Percentiles rank a stretch among this genome's conserved stretches.
phyloP scores from a whole-genome alignment of 139 green algal species.

The Auxenochlorella protothecoides region DNA sequence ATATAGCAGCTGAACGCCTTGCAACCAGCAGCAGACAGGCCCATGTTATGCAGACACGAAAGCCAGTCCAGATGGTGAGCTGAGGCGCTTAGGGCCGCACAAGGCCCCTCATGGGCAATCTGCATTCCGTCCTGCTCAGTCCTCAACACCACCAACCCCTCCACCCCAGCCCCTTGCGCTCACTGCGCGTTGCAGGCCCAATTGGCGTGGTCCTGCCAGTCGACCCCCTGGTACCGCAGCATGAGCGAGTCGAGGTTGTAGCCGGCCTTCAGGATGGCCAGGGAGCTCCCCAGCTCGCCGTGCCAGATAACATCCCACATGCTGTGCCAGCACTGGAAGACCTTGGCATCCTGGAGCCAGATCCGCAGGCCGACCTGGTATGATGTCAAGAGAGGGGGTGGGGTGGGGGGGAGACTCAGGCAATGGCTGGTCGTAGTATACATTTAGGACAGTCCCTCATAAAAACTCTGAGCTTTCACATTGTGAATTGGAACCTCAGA shows the following conservation, averaged over 20 bases:
- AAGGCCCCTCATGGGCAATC: too few relatives aligned
- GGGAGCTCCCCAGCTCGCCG: conserved; percentile 42
- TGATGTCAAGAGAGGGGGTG: conserved; percentile 58
- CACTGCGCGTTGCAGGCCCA: conserved; percentile 37
- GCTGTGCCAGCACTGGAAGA: conserved; percentile 49
- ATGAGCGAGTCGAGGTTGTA: conserved; percentile 58
- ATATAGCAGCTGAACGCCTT: too few relatives aligned
- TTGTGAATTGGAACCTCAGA: too few relatives aligned
- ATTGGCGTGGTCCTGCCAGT: conserved; percentile 41
- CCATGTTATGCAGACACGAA: too few relatives aligned
- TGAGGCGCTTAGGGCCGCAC: too few relatives aligned
- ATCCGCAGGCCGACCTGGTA: conserved; percentile 45
- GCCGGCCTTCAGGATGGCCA: conserved; percentile 42
- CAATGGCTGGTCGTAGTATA: too few relatives aligned
- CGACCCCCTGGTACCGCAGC: conserved; percentile 55
- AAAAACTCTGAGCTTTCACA: too few relatives aligned
- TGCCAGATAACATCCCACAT: conserved; percentile 57
- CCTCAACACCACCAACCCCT: too few relatives aligned
- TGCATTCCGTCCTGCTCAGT: too few relatives aligned
- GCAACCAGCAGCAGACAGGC: too few relatives aligned
- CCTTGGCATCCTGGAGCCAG: conserved; percentile 31
- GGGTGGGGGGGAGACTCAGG: conserved; percentile 53
- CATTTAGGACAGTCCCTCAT: too few relatives aligned
- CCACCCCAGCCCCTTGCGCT: not conserved
- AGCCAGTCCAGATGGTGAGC: too few relatives aligned